These are phyloP conservation scores for Kuraishia molischiana DNA, from an alignment of 805 yeast species.

Conservation along the genomic window DNA sequence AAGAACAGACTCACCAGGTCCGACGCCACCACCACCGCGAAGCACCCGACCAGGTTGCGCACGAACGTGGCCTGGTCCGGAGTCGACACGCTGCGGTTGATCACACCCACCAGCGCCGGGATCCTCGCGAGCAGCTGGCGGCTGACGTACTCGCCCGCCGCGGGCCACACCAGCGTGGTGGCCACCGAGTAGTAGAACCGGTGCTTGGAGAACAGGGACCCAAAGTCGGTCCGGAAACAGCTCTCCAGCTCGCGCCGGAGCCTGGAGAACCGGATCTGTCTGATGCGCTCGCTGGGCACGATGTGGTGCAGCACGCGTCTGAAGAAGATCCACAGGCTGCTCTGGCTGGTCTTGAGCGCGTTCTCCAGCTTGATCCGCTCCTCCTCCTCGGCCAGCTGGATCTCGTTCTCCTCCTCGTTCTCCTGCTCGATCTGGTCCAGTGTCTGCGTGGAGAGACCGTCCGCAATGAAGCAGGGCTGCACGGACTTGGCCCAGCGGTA, in stretches of 20 bases:
- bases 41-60: constrained; percentile 24
- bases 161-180: constrained; percentile 24
- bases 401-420: constrained; percentile 14
- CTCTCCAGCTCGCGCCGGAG: constrained; percentile 16
- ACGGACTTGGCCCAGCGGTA: constrained; percentile 21
- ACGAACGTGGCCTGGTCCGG: constrained; percentile 27
- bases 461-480: constrained; percentile 25
- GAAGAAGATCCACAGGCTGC: not conserved
- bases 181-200: constrained; percentile 10
- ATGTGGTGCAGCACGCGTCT: constrained; percentile 4
- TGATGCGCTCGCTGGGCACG: constrained; percentile 2
- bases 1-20: constrained; percentile 21
- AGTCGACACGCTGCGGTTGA: constrained; percentile 15
- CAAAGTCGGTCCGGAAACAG: constrained; percentile 19
- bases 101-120: constrained; percentile 11
- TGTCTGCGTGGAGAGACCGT: constrained; percentile 19
- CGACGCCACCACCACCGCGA: constrained; percentile 17
- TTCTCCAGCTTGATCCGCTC: not conserved
- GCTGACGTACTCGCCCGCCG: constrained; percentile 17
- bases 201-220: constrained; percentile 12
- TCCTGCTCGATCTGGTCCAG: constrained; percentile 22
- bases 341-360: not conserved
- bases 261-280: constrained; percentile 10
- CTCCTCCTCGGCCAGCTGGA: constrained; percentile 2
- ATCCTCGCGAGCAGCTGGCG: constrained; percentile 10